phyloP scores from a whole-genome alignment of 352 stramenopile species.

The Phytophthora syringae region DNA sequence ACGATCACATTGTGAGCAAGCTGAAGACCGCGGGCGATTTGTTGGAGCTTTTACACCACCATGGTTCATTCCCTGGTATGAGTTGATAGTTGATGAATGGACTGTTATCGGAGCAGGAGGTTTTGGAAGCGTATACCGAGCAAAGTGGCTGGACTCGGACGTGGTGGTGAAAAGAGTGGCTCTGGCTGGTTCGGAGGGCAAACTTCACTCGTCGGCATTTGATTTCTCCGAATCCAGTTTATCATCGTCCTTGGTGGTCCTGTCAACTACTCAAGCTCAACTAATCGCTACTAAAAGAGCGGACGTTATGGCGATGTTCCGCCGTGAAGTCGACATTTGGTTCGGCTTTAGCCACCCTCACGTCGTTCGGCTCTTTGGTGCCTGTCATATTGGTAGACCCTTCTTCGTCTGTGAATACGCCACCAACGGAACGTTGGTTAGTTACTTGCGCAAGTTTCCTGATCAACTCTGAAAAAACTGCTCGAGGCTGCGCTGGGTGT shows the following conservation, averaged over 20 bases:
- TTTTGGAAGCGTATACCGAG: not conserved
- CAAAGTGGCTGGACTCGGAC: not conserved
- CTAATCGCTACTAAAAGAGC: not conserved
- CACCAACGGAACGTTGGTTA: not conserved
- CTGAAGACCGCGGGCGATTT: not conserved
- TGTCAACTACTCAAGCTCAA: not conserved
- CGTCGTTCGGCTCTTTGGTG: not conserved
- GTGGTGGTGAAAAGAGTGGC: not conserved
- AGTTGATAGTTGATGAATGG: not conserved
- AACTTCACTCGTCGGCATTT: not conserved
- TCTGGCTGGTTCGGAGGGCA: not conserved
- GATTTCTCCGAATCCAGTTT: not conserved
- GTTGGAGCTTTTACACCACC: not conserved
- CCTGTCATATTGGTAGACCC: not conserved
- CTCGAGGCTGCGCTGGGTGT: slow-evolving; percentile 7
- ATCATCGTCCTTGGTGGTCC: not conserved
- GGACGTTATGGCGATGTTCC: not conserved
- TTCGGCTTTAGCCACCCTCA: not conserved
- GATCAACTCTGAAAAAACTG: slow-evolving; percentile 2
- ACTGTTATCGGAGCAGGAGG: not conserved
- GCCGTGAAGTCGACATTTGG: not conserved
- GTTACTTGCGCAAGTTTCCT: not conserved
- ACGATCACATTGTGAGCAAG: not conserved
- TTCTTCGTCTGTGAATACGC: not conserved
- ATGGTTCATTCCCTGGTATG: slow-evolving; percentile 16